Base-by-base conservation (phyloP, 371 early-diverging fungal genomes). In the Rhizopus sp. region DNA sequence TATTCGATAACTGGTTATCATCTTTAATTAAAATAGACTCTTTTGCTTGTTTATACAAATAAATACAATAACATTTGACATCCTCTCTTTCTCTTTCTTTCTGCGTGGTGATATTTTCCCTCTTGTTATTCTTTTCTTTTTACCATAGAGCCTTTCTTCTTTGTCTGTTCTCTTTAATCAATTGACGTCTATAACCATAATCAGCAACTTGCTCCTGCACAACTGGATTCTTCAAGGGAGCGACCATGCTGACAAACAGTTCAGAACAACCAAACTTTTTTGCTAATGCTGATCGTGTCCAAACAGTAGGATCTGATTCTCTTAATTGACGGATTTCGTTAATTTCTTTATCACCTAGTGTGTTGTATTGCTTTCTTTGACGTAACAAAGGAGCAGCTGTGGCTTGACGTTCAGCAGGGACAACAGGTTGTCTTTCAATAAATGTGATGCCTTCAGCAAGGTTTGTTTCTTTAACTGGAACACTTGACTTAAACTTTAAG, bases 241-340 rank as follows among this genome's bases (percentile, higher is more conserved):
- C 73, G 29, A 59, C 61, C 23, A 78, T 78, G 46, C 70, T 50
- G 13, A 80, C 66, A 63, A 75, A 78, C 38, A 80, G 55, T 39
- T 67, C 65, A 17, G 78, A 75, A 52, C 77, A 77, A n/a, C 61
- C 63, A 53, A 71, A 82, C 44, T 80, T 74, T 34, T 70, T 64
- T 45, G 80, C 81, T 30, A 81, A 60, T 44, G 65, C 68, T 38
- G 73, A 72, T 45, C 75, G 62, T 29, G 78, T 75, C 81, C 81
- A 81, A n/a, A 60, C 67, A 7, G 15, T 15, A 7, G 81, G 81
- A 55, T 82, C 78, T 23, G 67, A 52, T 50, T 62, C 47, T 57
- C 78, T 66, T 59, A 78, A 60, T 48, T 68, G 62, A 54, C 76
- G 75, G 60, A 81, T 60, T 62, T 79, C 74, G 5, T 35, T 60